Base-by-base conservation (phyloP, 768 basidiomycete genomes). In the Boletus tomentosulus region DNA sequence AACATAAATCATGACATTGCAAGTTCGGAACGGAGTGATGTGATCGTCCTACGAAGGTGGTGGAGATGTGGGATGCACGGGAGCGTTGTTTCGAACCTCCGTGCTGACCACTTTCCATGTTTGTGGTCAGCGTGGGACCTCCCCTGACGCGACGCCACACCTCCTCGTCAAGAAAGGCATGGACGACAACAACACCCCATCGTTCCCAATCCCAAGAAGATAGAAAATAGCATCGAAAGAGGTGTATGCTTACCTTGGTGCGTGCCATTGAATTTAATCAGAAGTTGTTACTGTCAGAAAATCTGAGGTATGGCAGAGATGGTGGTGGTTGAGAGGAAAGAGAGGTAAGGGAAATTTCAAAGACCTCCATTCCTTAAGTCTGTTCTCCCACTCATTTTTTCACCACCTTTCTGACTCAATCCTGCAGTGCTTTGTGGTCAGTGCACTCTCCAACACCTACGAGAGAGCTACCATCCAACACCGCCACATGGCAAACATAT, bases 241-340 rank as follows among this genome's bases (percentile, higher is more conserved):
- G 31, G 7, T 33, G 28, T 8, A 8, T 46, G 4, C 68, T 27
- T 50, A 66, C 67, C 67, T 88, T 88, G 47, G 86, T 87, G 57
- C 86, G 86, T 59, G 86, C 86, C 86, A 86, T 88, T 76, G 71
- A 50, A 56, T 57, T 46, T 43, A 50, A 51, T 34, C 41, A 41
- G n/a, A n/a, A n/a, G 22, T n/a, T 38, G 47, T 52, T 35, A 42
- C 6, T 42, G 39, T 15, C 9, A 27, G 24, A 50, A 44, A 49
- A 45, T 39, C 25, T 5, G 51, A 27, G 19, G n/a, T 51, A 37
- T 46, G 30, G 42, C 39, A 27, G 44, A 60, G 57, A 64, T 65
- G 58, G 22, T 63, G 51, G 59, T 61, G 50, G 56, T 58, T 53
- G 42, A 35, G 58, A 48, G 33, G 54, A 57, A 57, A 60, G 62